Evolutionary conservation across 2,329 filamentous ascomycete species (phyloP).

Genomic region (Elsinoe perseae): DNA sequence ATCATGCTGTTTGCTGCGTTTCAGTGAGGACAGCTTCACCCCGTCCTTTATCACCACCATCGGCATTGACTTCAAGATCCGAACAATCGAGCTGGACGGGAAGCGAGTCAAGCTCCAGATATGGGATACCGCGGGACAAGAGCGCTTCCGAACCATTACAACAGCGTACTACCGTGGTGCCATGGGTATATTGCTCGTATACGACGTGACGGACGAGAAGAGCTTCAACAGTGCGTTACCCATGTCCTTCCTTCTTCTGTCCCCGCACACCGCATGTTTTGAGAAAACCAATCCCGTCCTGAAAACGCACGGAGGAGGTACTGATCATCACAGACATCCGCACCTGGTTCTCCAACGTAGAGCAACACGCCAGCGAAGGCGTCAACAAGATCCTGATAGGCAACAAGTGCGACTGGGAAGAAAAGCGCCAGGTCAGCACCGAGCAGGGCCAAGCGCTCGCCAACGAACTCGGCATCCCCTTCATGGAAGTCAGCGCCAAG

Average conservation of each 20-base stretch:
- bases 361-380: slow-evolving; percentile 95
- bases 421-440: slow-evolving; percentile 89
- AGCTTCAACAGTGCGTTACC: slow-evolving; percentile 78
- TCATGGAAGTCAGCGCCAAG: slow-evolving; percentile 97
- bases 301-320: too few species aligned
- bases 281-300: too few species aligned
- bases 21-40: slow-evolving; percentile 96
- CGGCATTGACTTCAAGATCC: slow-evolving; percentile 99
- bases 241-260: slow-evolving; percentile 2
- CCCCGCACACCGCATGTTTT: slow-evolving; percentile 13
- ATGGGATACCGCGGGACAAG: slow-evolving; percentile 98
- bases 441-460: slow-evolving; percentile 90
- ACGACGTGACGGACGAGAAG: slow-evolving; percentile 94
- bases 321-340: slow-evolving; percentile 66
- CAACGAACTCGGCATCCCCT: slow-evolving; percentile 92
- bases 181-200: slow-evolving; percentile 96
- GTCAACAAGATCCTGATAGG: slow-evolving; percentile 99
- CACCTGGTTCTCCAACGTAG: slow-evolving; percentile 98
- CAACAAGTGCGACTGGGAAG: slow-evolving; percentile 99
- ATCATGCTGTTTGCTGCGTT: slow-evolving; percentile 91
- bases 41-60: slow-evolving; percentile 98
- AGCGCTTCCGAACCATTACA: slow-evolving; percentile 97
- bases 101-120: slow-evolving; percentile 99
- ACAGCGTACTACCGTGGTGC: slow-evolving; percentile 97
- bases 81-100: slow-evolving; percentile 96